Base-by-base conservation (phyloP, 208 protist genomes). In the Leishmania tarentolae region DNA sequence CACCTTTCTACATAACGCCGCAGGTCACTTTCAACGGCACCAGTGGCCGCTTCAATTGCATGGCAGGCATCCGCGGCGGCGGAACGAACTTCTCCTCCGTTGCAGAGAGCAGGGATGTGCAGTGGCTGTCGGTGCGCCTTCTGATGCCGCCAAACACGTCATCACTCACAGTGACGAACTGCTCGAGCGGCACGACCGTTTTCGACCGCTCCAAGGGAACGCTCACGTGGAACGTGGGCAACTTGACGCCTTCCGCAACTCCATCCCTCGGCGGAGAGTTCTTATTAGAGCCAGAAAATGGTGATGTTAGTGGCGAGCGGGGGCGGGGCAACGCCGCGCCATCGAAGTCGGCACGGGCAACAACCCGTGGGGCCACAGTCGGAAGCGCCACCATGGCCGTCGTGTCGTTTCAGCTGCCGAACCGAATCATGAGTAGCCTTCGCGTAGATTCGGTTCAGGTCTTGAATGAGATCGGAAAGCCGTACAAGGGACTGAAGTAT, bases 401-500 rank as follows among this genome's bases (percentile, higher is more conserved):
- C 31, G 88, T 98, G 37, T 86, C 91, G 31, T 96, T 96, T 80
- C 84, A 87, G 53, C 87, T 97, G n/a, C 86, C 90, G 19, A 97
- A 97, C 66, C 79, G 90, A 82, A 88, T 88, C 56, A 77, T 93
- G 40, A 97, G 91, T 77, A 85, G 83, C 24, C 84, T 97, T 59
- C 86, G 92, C 47, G 87, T 98, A 19, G 91, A 97, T 75, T 94
- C 89, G 70, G 92, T 98, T 44, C 94, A 95, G 72, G 86, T 98
- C 5, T 46, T 93, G 40, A 95, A 96, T 52, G 91, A 96, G 65
- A 87, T 86, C 21, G 91, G 87, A 31, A 92, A 92, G 75, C 85
- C 94, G 17, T 98, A 97, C 87, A 98, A 97, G 77, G 95, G 95
- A 53, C 91, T 98, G 57, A 97, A 97, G 83, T 96, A 97, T 72